phyloP scores from a whole-genome alignment of 2,329 filamentous ascomycete genomes.

The Phaeoacremonium minimum region DNA sequence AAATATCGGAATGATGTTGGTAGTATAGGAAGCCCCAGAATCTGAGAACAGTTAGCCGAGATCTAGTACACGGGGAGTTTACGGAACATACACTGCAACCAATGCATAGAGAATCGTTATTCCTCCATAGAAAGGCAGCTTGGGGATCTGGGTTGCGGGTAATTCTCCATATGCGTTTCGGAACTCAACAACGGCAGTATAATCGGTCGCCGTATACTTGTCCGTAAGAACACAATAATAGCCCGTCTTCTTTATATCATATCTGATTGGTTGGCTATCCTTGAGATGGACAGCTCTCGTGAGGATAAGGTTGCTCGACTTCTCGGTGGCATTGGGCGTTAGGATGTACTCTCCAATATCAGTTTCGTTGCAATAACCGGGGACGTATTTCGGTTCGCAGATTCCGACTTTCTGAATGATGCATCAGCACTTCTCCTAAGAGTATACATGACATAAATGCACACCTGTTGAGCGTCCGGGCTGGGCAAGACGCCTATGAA shows the following conservation, averaged over 20 bases:
- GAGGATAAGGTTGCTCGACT: constrained; percentile 67
- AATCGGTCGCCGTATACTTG: constrained; percentile 63
- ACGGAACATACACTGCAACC: constrained; percentile 58
- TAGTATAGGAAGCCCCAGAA: constrained; percentile 96
- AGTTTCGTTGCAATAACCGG: constrained; percentile 69
- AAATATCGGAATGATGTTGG: constrained; percentile 87
- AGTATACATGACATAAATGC: no score
- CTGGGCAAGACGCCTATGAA: constrained; percentile 68
- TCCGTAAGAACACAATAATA: constrained; percentile 92
- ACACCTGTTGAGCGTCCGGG: constrained; percentile 49
- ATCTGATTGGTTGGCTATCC: constrained; percentile 69
- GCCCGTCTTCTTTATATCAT: constrained; percentile 82
- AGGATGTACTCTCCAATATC: constrained; percentile 83
- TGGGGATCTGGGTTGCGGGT: constrained; percentile 90
- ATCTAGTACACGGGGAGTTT: background rate
- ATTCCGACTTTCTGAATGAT: constrained; percentile 44
- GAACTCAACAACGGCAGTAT: constrained; percentile 81
- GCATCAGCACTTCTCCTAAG: no score
- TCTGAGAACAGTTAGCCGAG: constrained; percentile 29
- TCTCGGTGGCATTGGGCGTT: constrained; percentile 66
- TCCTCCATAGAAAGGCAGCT: constrained; percentile 93
- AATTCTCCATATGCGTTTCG: constrained; percentile 96
- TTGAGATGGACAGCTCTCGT: constrained; percentile 82
- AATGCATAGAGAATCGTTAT: constrained; percentile 92
- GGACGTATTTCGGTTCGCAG: constrained; percentile 70